Evolutionary conservation across 176 grass and related monocot genomes (phyloP).

Genomic region (Eragrostis nindensis): DNA sequence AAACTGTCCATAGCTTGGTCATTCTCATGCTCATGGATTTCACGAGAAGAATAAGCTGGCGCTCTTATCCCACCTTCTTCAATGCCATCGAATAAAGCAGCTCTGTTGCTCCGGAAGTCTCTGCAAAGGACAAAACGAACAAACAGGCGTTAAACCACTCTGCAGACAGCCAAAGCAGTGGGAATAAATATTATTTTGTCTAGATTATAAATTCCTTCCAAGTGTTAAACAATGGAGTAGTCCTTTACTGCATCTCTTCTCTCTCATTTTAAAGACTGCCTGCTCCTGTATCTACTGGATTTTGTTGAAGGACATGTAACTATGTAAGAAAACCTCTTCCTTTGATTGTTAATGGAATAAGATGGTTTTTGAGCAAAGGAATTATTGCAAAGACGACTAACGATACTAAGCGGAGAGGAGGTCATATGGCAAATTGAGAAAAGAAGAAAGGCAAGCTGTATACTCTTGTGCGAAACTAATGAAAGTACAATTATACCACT

Average conservation of each 20-base stretch:
- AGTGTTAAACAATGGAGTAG: not conserved
- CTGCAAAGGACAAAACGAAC: constrained; percentile 33
- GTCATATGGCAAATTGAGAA: not conserved
- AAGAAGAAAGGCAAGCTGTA: not conserved
- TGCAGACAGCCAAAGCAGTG: not conserved
- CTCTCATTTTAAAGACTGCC: not conserved
- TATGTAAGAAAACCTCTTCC: not conserved
- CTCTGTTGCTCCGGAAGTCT: constrained; percentile 55
- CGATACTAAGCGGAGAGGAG: not conserved
- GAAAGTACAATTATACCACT: not conserved
- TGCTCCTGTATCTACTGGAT: not conserved
- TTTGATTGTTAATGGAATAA: not conserved
- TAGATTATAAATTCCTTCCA: constrained; percentile 14
- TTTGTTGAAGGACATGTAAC: not conserved
- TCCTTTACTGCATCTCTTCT: constrained; percentile 12
- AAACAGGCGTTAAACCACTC: not conserved
- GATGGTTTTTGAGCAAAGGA: not conserved
- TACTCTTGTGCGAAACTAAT: not conserved
- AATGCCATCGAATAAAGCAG: constrained; percentile 81
- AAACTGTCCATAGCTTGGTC: constrained; percentile 69
- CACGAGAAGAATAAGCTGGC: constrained; percentile 71
- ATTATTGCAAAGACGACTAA: not conserved
- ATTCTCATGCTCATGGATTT: constrained; percentile 84
- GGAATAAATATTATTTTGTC: not conserved
- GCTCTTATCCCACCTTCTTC: constrained; percentile 67